phyloP scores from a whole-genome alignment of 1,284 basidiomycete species.

The Ganoderma lucidum region DNA sequence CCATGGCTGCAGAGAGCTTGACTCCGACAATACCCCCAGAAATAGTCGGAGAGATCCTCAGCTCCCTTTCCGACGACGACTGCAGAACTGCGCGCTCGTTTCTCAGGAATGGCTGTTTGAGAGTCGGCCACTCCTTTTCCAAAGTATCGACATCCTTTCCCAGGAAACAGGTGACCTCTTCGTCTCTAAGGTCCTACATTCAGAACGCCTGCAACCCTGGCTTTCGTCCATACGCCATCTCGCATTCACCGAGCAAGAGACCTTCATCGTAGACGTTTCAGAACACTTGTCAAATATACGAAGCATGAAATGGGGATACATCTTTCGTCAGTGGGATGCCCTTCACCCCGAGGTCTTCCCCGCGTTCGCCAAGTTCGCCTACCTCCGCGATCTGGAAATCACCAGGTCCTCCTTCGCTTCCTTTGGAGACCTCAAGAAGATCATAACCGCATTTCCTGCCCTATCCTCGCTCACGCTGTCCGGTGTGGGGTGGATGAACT shows the following conservation, averaged over 20 bases:
- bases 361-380: background rate
- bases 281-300: background rate
- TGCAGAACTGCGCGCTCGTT: background rate
- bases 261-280: background rate
- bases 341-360: background rate
- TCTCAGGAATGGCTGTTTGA: background rate
- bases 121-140: background rate
- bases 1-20: no score
- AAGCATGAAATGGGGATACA: background rate
- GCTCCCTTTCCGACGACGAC: background rate
- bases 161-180: background rate
- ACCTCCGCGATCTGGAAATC: background rate
- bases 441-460: background rate
- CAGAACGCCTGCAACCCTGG: background rate
- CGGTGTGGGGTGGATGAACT: background rate
- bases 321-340: no score
- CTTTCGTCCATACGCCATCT: background rate
- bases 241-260: no score
- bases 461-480: background rate
- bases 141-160: background rate
- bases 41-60: background rate
- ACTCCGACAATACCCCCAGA: background rate
- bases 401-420: background rate
- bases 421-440: background rate
- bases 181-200: background rate